These are phyloP conservation scores for Firmiana major DNA, from an alignment of 345 rosid species.

Conservation along the genomic window DNA sequence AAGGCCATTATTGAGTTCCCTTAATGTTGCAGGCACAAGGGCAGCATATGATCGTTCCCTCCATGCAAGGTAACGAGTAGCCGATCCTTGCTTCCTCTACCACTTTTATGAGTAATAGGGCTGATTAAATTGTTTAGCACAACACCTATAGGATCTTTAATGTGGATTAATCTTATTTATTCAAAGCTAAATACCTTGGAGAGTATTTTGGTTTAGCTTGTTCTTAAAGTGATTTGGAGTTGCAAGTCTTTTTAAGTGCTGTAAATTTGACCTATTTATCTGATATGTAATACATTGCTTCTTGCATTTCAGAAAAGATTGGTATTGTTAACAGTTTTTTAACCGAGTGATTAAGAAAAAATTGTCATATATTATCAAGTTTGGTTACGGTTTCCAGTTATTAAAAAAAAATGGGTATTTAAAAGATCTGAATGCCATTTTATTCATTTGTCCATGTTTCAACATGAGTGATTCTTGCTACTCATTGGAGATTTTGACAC, in stretches of 20 bases:
- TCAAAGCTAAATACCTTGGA: conserved; percentile 10
- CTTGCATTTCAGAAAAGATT: not conserved
- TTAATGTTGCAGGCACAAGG: conserved; percentile 40
- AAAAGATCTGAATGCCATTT: not conserved
- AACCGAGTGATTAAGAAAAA: no score
- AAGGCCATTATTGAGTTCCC: conserved; percentile 3
- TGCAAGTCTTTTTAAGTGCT: conserved; percentile 8
- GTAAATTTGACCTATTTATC: conserved; percentile 26
- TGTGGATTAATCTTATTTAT: conserved; percentile 16
- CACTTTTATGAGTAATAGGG: conserved; percentile 17
- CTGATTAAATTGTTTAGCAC: conserved; percentile 23
- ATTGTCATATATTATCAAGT: no score
- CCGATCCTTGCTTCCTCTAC: not conserved
- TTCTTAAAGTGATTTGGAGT: conserved; percentile 13
- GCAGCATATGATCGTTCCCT: conserved; percentile 46
- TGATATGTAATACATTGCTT: conserved; percentile 1
- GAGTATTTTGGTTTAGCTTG: not conserved
- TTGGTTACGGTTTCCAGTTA: no score
- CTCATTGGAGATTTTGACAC: no score
- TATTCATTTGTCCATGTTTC: not conserved
- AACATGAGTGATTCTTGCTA: not conserved
- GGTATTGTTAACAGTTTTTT: not conserved
- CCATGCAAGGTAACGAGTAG: conserved; percentile 53
- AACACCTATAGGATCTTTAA: conserved; percentile 20
- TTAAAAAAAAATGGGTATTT: no score